Evolutionary conservation across 768 basidiomycete species (phyloP), one percentile per base, ranked within the genome.

Genomic region (Sporobolomyces phaffii): DNA sequence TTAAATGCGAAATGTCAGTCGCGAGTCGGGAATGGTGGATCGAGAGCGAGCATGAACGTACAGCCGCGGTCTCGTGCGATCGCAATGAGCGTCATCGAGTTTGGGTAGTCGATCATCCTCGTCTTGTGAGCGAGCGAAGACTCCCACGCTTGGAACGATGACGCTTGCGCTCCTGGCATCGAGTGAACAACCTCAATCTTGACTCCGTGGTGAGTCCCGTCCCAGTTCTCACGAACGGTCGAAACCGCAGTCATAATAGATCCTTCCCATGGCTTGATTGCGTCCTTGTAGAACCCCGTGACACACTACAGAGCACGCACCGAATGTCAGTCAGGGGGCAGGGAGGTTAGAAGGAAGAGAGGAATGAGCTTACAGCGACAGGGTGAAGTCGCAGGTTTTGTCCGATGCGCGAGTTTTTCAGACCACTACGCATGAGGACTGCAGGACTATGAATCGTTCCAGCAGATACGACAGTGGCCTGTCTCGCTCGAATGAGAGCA

Each of bases 351-450:
- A 20, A 24, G 17, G 17, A 28, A 13, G 33, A n/a, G n/a, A 5
- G 13, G 26, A 31, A n/a, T 0, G 18, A 20, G 58, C 54, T 29
- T 14, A 63, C 61, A 1, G 61, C 34, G 40, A 69, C 69, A 0
- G 76, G 76, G 60, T 77, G 76, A 18, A 76, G 61, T 34, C 73
- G 70, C 17, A 77, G 60, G 60, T 77, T 75, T 28, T 68, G 73
- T 2, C 76, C 76, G 47, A 77, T 73, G 45, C 69, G 52, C 8
- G 74, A 72, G 65, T 74, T 74, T 60, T 70, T 73, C 17, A 77
- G 47, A 5, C 73, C 73, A 34, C 71, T 73, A 34, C 73, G 61
- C 34, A 76, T 57, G 18, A 77, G 62, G 22, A 77, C 57, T 1
- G 72, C 74, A 0, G 76, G 76, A 20, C 63, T 67, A 63, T 77